A percentile compares a stretch with the other conserved stretches of the same genome.
Evolutionary conservation across 176 grass and related monocot genomes (phyloP).

Genomic region (Carex pumila): DNA sequence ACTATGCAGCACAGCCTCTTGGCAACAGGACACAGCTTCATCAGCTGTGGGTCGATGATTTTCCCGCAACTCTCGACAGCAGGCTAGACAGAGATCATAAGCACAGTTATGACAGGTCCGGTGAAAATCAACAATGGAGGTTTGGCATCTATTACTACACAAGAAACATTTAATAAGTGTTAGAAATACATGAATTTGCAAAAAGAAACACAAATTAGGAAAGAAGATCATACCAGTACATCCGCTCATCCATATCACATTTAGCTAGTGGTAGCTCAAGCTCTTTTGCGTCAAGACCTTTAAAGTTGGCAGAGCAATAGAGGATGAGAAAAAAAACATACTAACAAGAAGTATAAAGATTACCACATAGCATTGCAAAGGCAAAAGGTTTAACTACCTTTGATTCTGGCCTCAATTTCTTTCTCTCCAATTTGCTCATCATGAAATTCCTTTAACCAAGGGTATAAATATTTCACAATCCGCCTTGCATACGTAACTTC

Average conservation of each 20-base stretch:
- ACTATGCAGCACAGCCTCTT: background rate
- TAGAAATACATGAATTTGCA: conserved; percentile 15
- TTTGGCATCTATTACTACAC: conserved; percentile 61
- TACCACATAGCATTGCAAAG: background rate
- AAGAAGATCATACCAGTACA: conserved; percentile 53
- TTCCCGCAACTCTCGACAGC: conserved; percentile 56
- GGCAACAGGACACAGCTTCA: background rate
- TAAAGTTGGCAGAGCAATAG: background rate
- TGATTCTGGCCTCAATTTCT: conserved; percentile 44
- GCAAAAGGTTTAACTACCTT: conserved; percentile 32
- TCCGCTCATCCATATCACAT: conserved; percentile 26
- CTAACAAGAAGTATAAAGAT: background rate
- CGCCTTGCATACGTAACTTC: conserved; percentile 22
- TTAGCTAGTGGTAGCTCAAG: conserved; percentile 26
- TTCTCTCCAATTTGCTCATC: conserved; percentile 58
- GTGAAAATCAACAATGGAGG: conserved; percentile 79
- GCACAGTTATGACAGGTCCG: conserved; percentile 52
- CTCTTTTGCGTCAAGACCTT: conserved; percentile 30
- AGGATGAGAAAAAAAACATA: background rate
- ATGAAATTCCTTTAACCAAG: conserved; percentile 56
- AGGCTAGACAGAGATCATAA: conserved; percentile 64
- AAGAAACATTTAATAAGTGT: background rate
- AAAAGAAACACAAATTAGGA: background rate
- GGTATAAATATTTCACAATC: conserved; percentile 31
- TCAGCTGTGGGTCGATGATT: background rate